Evolutionary conservation across 345 rosid genomes (phyloP).

Genomic region (Euphorbia tirucalli): DNA sequence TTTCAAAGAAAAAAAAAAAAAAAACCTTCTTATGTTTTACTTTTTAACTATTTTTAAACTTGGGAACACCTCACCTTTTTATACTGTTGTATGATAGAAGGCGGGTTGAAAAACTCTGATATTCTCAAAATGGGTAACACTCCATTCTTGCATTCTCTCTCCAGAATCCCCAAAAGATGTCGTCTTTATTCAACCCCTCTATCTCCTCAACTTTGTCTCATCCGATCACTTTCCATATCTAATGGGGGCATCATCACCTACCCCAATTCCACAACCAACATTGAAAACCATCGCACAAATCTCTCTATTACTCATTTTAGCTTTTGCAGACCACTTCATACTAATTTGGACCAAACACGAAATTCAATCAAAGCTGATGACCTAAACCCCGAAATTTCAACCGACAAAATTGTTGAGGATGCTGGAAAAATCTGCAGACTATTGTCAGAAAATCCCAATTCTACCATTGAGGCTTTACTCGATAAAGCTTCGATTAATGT

Average conservation of each 20-base stretch:
- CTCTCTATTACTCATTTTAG: constrained; percentile 18
- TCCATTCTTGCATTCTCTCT: constrained; percentile 20
- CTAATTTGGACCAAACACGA: constrained; percentile 16
- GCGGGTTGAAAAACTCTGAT: neutral
- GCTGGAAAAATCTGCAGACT: constrained; percentile 53
- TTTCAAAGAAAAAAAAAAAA: too few species aligned
- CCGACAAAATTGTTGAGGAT: constrained; percentile 34
- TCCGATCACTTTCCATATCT: constrained; percentile 5
- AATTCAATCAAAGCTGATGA: neutral
- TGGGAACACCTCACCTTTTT: too few species aligned
- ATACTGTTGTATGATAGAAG: neutral
- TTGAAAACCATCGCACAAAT: constrained; percentile 1
- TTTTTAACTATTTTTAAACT: too few species aligned
- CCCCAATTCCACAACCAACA: constrained; percentile 18
- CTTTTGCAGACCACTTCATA: constrained; percentile 25
- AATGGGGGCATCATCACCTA: neutral
- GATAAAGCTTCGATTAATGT: constrained; percentile 42
- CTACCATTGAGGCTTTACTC: constrained; percentile 36
- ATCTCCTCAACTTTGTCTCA: neutral
- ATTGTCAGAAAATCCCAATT: constrained; percentile 31
- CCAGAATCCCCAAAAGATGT: constrained; percentile 16
- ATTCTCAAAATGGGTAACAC: constrained; percentile 36
- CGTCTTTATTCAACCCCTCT: constrained; percentile 7
- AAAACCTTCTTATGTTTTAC: too few species aligned
- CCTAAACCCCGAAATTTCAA: constrained; percentile 24